A percentile compares a stretch with the other conserved stretches of the same genome.
Conservation (phyloP, 2,329 filamentous ascomycete genomes). For the Ascochyta lentis region DNA sequence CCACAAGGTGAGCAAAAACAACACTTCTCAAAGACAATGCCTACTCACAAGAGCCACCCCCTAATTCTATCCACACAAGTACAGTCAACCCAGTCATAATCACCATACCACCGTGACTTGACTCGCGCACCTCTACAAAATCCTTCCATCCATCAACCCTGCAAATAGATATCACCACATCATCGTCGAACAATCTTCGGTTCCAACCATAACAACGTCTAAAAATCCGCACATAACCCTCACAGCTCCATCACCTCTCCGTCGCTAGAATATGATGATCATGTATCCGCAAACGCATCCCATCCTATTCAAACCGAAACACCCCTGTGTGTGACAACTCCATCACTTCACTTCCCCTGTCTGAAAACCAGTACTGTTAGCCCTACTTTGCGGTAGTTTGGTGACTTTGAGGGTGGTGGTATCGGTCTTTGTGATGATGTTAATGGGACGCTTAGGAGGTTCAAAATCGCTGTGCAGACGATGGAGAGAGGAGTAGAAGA, state of each 20-base stretch:
- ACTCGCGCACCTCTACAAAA: too few species aligned
- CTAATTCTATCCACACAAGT: too few species aligned
- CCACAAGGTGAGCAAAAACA: too few species aligned
- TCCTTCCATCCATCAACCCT: too few species aligned
- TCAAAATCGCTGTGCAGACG: constrained; percentile 24
- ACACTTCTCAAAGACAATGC: too few species aligned
- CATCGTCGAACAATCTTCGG: too few species aligned
- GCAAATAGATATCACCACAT: too few species aligned
- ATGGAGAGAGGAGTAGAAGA: constrained; percentile 33
- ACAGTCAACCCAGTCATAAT: too few species aligned
- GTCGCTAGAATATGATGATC: constrained; percentile 52
- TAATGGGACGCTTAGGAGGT: constrained; percentile 26
- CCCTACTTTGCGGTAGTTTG: constrained; percentile 47
- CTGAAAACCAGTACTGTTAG: constrained; percentile 62
- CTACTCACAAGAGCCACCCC: too few species aligned
- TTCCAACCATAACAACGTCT: too few species aligned
- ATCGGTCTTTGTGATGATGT: constrained; percentile 27
- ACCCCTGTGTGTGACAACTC: constrained; percentile 33
- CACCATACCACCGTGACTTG: too few species aligned
- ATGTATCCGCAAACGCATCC: constrained; percentile 35
- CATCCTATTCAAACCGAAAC: not conserved
- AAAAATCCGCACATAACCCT: constrained; percentile 8
- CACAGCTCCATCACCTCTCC: constrained; percentile 49
- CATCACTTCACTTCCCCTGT: constrained; percentile 56
- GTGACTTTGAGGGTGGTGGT: constrained; percentile 23